Base-by-base conservation (phyloP, 1,139 yeast species). In the Debaryomyces udenii region DNA sequence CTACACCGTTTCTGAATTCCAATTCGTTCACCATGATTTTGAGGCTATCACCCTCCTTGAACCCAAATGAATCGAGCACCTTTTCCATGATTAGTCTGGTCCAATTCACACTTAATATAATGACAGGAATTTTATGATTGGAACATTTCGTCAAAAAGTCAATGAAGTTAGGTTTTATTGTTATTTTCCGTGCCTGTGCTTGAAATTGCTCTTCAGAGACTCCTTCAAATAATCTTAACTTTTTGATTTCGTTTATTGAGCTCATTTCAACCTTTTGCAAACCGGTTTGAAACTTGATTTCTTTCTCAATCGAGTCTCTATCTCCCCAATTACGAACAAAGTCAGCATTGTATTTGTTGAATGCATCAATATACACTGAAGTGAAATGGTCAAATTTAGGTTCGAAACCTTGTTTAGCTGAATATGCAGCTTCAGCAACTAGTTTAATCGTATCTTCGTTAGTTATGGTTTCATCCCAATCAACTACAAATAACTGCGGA, bases 381-480 rank as follows among this genome's bases (percentile, higher is more conserved):
- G 68, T 63, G 55, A 78, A 83, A 49, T 76, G 64, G 20, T 51
- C 46, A 65, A 82, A 78, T 1, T 59, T 55, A 2, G 77, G 75
- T 3, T 56, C 50, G 40, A 63, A 62, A 2, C 53, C 52, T 1
- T 74, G 74, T 36, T 72, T 68, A 16, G 54, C 51, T 3, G 38
- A 31, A 45, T 78, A 78, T 0, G 84, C 81, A 0, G 81, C 71
- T 23, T 69, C 64, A 3, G 83, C 81, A 3, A 83, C 66, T 5
- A 74, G 53, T 17, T 58, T 57, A 31, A 83, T 75, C 1, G 91
- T 83, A 56, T 85, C 91, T 11, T 57, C 50, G 6, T 55, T 48
- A 0, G 91, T 83, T 20, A 81, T 68, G 0, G 91, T 84, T 43
- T 83, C 91, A 55, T 85, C 93, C 83, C 87, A 85, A 53, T 85